Base-by-base conservation (phyloP, 805 yeast genomes). In the Nakazawaea wyomingensis region DNA sequence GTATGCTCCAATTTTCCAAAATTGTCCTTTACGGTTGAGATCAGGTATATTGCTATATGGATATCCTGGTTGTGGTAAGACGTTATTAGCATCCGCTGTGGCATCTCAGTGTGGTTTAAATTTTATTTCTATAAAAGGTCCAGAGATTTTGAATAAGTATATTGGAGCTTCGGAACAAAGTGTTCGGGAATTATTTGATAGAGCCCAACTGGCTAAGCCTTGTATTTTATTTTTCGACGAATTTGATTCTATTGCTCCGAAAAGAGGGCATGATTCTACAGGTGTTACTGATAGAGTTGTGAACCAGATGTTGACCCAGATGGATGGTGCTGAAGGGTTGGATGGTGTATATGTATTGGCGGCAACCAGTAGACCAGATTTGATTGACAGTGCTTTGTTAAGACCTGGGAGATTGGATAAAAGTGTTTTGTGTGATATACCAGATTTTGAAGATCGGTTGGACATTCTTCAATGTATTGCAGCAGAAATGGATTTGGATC, bases 311-410 rank as follows among this genome's bases (percentile, higher is more conserved):
- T 74, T 93, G 54, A 93, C 99, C 0, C 97, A 93, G 59, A 90
- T 93, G 96, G 99, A 93, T 62, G 99, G 99, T 66, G 98, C 98
- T 1, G 98, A 93, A 61, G 97, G 98, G 0, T 68, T 90, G 22
- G 97, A 90, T 54, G 97, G 98, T 3, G 98, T 93, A 2, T 91
- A 93, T 58, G 96, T 93, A 0, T 69, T 93, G 20, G 98, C 98
- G 0, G 99, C 98, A 1, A 93, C 98, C 0, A 82, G 93, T 53
- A 73, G 99, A 54, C 99, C 99, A 0, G 99, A 93, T 56, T 71
- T 93, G 52, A 90, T 93, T 50, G 99, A 93, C 60, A 83, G 96
- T 2, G 99, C 99, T 0, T 70, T 93, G 44, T 65, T 93, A 46
- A 80, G 99, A 61, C 99, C 99, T 0, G 99, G 99, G 5, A 80